phyloP scores from a whole-genome alignment of 441 rosid species.

The Capsella rubella region DNA sequence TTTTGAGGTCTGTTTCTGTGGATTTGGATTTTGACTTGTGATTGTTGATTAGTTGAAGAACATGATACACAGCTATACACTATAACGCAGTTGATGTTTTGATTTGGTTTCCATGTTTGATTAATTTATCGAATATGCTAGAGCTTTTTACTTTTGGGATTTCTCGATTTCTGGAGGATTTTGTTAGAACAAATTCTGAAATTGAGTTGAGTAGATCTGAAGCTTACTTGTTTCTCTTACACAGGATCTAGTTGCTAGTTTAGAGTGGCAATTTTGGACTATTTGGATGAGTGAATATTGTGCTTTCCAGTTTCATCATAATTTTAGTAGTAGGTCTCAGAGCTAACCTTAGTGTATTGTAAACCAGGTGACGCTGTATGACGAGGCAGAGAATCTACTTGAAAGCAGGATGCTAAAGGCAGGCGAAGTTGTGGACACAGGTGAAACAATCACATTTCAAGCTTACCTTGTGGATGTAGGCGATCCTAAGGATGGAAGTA shows the following conservation, averaged over 20 bases:
- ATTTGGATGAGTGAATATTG: not conserved
- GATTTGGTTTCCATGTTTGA: slow-evolving; percentile 4
- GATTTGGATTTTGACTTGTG: not conserved
- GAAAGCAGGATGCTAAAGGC: slow-evolving; percentile 73
- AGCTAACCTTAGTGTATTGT: slow-evolving; percentile 24
- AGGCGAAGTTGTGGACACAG: slow-evolving; percentile 60
- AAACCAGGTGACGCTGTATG: slow-evolving; percentile 70
- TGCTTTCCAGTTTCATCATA: not conserved
- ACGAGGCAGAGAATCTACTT: slow-evolving; percentile 68
- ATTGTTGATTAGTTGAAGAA: not conserved
- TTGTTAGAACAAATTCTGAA: not conserved
- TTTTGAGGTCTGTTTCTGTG: not conserved
- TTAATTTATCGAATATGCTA: not conserved
- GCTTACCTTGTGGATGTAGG: slow-evolving; percentile 76
- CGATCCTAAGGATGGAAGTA: slow-evolving; percentile 56
- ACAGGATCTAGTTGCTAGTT: not conserved
- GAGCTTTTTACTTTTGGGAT: not conserved
- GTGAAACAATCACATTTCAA: slow-evolving; percentile 65
- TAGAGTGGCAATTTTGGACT: not conserved
- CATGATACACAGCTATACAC: not conserved
- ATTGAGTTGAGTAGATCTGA: not conserved
- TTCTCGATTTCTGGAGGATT: not conserved
- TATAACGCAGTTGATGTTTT: not conserved
- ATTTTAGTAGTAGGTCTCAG: not conserved
- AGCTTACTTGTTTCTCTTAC: not conserved